Conservation (phyloP, 179 eudicot genomes). For the Beta macrorhiza region DNA sequence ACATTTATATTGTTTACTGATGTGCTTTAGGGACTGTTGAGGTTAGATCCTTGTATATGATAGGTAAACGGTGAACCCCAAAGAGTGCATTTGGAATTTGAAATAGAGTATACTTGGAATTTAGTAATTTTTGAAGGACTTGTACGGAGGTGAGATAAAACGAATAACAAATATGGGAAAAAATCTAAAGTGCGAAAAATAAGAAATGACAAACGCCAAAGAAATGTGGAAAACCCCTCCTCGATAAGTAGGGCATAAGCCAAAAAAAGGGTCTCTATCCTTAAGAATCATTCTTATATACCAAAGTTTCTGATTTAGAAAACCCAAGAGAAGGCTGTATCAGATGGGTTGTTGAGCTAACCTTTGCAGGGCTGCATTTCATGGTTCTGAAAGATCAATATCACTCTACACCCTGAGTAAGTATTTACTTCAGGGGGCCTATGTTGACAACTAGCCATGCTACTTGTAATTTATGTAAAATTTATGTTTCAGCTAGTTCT, state of each 20-base stretch:
- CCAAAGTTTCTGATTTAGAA: not conserved
- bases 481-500: no score
- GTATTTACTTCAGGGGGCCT: not conserved
- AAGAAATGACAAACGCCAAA: no score
- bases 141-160: no score
- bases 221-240: no score
- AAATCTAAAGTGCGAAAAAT: no score
- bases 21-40: not conserved
- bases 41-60: not conserved
- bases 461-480: not conserved
- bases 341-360: not conserved
- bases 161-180: no score
- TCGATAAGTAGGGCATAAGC: no score
- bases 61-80: not conserved
- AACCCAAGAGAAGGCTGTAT: not conserved
- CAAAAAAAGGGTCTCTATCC: not conserved
- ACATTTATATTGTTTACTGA: no score
- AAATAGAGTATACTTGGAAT: not conserved
- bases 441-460: not conserved
- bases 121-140: not conserved
- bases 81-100: not conserved
- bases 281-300: not conserved
- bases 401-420: not conserved
- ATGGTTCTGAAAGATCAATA: not conserved
- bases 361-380: not conserved